Conservation (phyloP, 2,329 filamentous ascomycete species). For the Ophiostoma perfectum region DNA sequence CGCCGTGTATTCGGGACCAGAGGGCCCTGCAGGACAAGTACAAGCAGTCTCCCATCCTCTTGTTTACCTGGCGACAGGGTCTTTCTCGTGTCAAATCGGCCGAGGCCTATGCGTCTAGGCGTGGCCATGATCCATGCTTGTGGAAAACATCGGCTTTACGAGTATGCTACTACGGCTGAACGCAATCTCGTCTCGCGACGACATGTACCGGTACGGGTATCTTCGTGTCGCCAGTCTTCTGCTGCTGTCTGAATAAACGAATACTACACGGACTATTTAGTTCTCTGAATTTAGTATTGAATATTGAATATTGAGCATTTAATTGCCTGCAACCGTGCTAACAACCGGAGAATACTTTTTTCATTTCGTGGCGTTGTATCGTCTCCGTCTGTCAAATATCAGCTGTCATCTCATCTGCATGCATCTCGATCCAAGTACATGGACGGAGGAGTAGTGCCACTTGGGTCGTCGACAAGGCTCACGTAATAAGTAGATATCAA, state of each 20-base stretch:
- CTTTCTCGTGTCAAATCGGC: neutral
- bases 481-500: no score
- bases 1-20: neutral
- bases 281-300: no score
- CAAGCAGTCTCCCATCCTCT: neutral
- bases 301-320: no score
- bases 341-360: neutral
- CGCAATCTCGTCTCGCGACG: neutral
- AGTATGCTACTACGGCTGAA: neutral
- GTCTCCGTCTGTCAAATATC: slow-evolving; percentile 8
- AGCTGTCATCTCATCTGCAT: neutral
- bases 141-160: neutral
- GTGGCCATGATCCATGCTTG: neutral
- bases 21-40: neutral
- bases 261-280: neutral
- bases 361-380: neutral
- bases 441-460: neutral
- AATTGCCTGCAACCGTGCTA: neutral
- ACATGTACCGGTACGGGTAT: no score
- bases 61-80: neutral
- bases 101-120: neutral
- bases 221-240: neutral
- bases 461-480: neutral
- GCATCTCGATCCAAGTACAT: neutral
- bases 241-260: neutral